Evolutionary conservation across 345 rosid species (phyloP).

Genomic region (Theobroma cacao): DNA sequence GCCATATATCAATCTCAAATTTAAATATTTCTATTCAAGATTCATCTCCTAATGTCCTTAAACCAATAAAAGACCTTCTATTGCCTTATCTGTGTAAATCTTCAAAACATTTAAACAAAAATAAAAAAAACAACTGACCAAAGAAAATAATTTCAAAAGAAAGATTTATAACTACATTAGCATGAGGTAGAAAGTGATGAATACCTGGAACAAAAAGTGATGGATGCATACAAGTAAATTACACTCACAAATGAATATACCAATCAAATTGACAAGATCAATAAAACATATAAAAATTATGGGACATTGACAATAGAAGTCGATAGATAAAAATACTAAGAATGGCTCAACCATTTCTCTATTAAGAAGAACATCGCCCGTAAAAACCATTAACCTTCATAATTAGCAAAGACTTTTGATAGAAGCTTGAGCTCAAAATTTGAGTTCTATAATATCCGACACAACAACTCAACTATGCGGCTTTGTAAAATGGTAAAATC

Average conservation of each 20-base stretch:
- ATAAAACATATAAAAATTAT: not conserved
- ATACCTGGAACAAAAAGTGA: not conserved
- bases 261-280: not conserved
- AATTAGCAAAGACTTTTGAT: not conserved
- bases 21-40: not conserved
- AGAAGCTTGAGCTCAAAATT: not conserved
- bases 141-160: not conserved
- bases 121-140: not conserved
- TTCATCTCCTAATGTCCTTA: not conserved
- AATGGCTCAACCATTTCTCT: not conserved
- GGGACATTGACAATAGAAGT: not conserved
- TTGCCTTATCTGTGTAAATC: not conserved
- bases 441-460: not conserved
- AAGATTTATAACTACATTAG: not conserved
- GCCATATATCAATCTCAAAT: not conserved
- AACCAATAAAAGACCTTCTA: not conserved
- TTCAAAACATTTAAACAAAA: no score
- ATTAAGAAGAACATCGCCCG: not conserved
- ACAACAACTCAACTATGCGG: not conserved
- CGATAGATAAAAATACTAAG: not conserved
- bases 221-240: not conserved
- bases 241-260: not conserved
- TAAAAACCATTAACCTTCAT: not conserved
- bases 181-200: no score
- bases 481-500: not conserved